Base-by-base conservation (phyloP, 176 grass and related monocot genomes). In the Carex myosuroides region DNA sequence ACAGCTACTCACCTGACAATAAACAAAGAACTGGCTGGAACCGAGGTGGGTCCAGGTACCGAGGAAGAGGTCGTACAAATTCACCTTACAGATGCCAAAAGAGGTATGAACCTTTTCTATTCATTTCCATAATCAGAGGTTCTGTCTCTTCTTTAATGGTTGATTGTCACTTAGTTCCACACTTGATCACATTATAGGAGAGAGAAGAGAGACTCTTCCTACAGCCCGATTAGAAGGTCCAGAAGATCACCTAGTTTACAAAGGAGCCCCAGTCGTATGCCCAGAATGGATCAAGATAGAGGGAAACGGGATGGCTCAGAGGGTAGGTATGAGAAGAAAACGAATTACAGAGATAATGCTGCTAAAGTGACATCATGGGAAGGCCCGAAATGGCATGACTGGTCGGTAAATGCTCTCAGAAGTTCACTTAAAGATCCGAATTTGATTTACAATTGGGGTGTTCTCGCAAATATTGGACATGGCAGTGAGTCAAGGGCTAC, bases 361-460 rank as follows among this genome's bases (percentile, higher is more conserved):
- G 41, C 70, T 50, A 52, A 74, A 52, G 70, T 74, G 44, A 21
- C 42, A 74, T 50, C 70, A 74, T 74, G 41, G 70, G 41, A 74
- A 50, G 70, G 44, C 9, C 4, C 4, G 12, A 74, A 74, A 52
- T 52, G 44, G 70, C 42, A 74, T 3, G 70, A 74, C 70, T 50
- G 70, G 70, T 52, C 70, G 1, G 70, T 74, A 74, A 74, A 74
- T 74, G n/a, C 70, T 52, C 44, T 74, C 70, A 74, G 44, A 53
- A 74, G n/a, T 74, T 74, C 70, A 13, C 18, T 52, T 74, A 22
- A 14, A 22, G 70, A 74, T 74, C 20, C 18, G 1, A 74, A 74
- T 22, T 52, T 50, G 20, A 74, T 50, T 74, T 74, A 50, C 42
- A 74, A 52, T 52, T 74, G 42, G 44, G 70, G 42, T 52, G 17